Conservation (phyloP, 495 filamentous ascomycete species). For the Talaromyces thailandensis region DNA sequence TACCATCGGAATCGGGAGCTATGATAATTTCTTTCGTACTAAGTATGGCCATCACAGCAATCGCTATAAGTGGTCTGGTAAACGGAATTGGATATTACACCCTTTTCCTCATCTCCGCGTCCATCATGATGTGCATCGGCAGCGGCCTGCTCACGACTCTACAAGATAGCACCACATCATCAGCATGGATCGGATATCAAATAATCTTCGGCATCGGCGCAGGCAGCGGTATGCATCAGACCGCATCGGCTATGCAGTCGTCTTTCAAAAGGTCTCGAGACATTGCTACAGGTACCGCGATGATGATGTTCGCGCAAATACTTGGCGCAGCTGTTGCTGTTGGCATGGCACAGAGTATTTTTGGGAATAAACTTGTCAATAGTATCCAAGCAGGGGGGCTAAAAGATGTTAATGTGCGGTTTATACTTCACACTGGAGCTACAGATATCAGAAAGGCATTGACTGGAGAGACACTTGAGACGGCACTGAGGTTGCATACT, state of each 20-base stretch:
- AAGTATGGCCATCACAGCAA: conserved; percentile 10
- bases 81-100: conserved; percentile 20
- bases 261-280: conserved; percentile 38
- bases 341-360: conserved; percentile 66
- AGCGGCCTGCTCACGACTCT: conserved; percentile 24
- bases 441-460: not conserved
- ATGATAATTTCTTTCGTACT: conserved; percentile 20
- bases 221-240: conserved; percentile 26
- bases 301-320: conserved; percentile 62
- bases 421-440: not conserved
- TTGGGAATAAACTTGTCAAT: conserved; percentile 57
- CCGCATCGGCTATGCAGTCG: conserved; percentile 59
- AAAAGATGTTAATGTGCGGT: not conserved
- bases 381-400: not conserved
- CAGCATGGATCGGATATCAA: conserved; percentile 19
- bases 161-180: conserved; percentile 6
- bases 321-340: conserved; percentile 68
- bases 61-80: conserved; percentile 13
- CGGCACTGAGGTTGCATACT: conserved; percentile 18
- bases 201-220: conserved; percentile 16
- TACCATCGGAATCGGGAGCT: conserved; percentile 20
- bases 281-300: conserved; percentile 54
- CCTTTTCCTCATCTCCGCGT: conserved; percentile 47
- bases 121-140: not conserved
- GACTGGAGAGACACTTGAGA: not conserved